Conservation (phyloP, 2,329 filamentous ascomycete genomes). For the Colletotrichum sp. region DNA sequence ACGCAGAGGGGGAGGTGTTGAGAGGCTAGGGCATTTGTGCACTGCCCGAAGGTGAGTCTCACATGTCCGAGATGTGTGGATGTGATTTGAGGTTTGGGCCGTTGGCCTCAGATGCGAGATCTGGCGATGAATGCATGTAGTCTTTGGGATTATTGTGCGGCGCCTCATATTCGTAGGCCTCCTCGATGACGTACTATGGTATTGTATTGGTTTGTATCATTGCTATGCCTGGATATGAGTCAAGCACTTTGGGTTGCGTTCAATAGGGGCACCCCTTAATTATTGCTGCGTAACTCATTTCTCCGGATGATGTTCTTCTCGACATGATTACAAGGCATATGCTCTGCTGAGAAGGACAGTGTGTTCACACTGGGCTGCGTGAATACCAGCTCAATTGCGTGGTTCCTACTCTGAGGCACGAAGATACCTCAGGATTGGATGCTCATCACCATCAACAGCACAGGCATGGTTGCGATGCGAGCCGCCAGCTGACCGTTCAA, state of each 20-base stretch:
- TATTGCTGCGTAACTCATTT: rapidly evolving
- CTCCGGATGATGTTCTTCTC: background rate
- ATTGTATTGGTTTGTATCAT: background rate
- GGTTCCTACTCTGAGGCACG: background rate
- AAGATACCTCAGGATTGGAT: background rate
- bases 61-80: background rate
- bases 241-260: rapidly evolving
- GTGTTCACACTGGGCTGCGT: background rate
- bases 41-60: background rate
- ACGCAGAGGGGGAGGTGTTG: background rate
- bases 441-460: background rate
- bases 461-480: rapidly evolving
- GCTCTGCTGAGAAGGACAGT: background rate
- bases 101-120: background rate
- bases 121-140: background rate
- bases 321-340: background rate
- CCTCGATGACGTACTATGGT: background rate
- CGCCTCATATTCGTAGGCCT: background rate
- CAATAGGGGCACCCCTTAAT: background rate
- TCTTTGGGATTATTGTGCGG: background rate
- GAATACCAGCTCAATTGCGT: background rate
- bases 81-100: background rate
- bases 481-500: rapidly evolving
- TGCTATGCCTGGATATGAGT: background rate
- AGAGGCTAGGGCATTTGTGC: background rate